A percentile compares a stretch with the other conserved stretches of the same genome.
Conservation (phyloP, 108 stramenopile genomes). For the Nitzschia palea region DNA sequence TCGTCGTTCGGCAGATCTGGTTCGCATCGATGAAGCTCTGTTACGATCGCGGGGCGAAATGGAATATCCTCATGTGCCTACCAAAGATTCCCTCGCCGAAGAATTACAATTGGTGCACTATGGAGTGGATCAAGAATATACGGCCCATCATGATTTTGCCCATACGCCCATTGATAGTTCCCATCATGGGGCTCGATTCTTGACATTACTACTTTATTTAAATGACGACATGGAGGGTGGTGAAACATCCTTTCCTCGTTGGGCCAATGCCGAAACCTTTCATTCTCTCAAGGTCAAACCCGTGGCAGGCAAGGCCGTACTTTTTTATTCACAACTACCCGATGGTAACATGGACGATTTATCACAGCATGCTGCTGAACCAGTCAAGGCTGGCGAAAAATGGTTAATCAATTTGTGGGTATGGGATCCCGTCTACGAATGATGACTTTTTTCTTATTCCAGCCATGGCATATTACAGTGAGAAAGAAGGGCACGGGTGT, state of each 20-base stretch:
- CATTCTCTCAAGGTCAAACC: conserved; percentile 58
- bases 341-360: conserved; percentile 92
- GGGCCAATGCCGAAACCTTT: conserved; percentile 76
- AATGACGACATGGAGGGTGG: conserved; percentile 73
- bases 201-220: conserved; percentile 84
- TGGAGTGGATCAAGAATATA: conserved; percentile 75
- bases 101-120: conserved; percentile 90
- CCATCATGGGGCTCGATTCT: conserved; percentile 67
- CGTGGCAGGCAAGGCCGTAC: conserved; percentile 55
- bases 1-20: conserved; percentile 81
- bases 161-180: conserved; percentile 42
- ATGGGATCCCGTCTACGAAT: conserved; percentile 52
- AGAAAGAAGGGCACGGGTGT: too few relatives aligned
- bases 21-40: conserved; percentile 81
- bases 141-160: conserved; percentile 91
- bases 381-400: conserved; percentile 74
- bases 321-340: conserved; percentile 83
- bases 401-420: conserved; percentile 75
- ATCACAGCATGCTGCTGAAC: conserved; percentile 82
- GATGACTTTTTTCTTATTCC: too few relatives aligned
- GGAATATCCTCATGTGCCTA: conserved; percentile 55
- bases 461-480: too few relatives aligned
- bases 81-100: conserved; percentile 61
- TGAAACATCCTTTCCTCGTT: conserved; percentile 78
- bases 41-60: conserved; percentile 46